Base-by-base conservation (phyloP, 2,329 filamentous ascomycete genomes). In the Claviceps fusiformis region DNA sequence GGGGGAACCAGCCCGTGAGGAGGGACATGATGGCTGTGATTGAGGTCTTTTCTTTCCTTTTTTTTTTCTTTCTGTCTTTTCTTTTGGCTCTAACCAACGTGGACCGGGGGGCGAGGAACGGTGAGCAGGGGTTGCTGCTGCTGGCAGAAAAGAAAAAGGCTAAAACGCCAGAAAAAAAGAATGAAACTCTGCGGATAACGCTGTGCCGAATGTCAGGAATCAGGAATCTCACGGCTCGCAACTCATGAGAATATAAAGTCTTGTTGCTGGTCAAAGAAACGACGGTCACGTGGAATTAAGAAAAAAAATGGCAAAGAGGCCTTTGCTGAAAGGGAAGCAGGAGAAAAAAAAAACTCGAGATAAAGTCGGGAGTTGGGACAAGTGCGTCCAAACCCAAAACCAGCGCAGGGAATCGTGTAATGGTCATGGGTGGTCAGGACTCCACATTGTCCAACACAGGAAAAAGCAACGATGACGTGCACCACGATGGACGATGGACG, bases 1-100 rank as follows among this genome's bases (percentile, higher is more conserved):
- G 77, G 17, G 82, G 82, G 58, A 81, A 68, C 77, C 78, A 82
- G 56, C 71, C 73, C 60, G 77, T 66, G 41, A 81, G 62, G 51
- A 81, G 64, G 11, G 78, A 77, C 39, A 52, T 52, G n/a, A 27
- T 5, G 37, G 29, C 37, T 27, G 6, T 8, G 19, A 10, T 29
- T 17, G 7, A 6, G n/a, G 7, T 35, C 45, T 15, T 31, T 29
- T 29, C n/a, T 47, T 31, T 27, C 27, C 27, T 11, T 13, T 27
- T 15, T 46, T 27, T 19, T 45, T 2, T 44, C 24, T 44, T 19
- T 44, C 24, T 44, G 1, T 24, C 3, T 44, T 19, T 44, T 19
- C n/a, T 44, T 19, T 19, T 6, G 9, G n/a, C 17, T n/a, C 8
- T 8, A 44, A 15, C 37, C 15, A 41, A 41, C 5, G 15, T 7